These are phyloP conservation scores for Prunus armeniaca DNA, from an alignment of 306 rosid genomes.

Conservation along the genomic window DNA sequence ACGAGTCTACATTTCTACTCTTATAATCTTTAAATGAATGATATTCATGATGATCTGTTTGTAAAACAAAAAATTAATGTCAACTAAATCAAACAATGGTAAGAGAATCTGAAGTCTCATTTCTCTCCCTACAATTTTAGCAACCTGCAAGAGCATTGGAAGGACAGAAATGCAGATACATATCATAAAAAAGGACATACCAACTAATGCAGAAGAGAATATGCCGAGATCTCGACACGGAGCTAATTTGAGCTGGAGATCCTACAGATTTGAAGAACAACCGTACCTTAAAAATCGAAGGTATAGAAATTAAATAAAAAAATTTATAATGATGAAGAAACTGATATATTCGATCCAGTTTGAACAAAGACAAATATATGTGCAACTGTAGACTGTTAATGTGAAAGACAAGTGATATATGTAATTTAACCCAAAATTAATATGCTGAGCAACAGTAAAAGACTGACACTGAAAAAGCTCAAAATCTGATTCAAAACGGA, in stretches of 20 bases:
- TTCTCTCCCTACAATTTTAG: background rate
- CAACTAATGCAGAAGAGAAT: constrained; percentile 1
- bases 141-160: background rate
- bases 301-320: constrained; percentile 15
- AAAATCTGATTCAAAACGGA: constrained; percentile 1
- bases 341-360: constrained; percentile 39
- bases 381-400: background rate
- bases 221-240: constrained; percentile 31
- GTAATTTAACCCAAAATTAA: background rate
- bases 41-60: background rate
- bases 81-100: background rate
- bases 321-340: background rate
- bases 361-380: constrained; percentile 1
- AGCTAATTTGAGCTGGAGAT: constrained; percentile 24
- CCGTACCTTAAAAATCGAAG: background rate
- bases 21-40: background rate
- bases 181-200: background rate
- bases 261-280: constrained; percentile 11
- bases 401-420: background rate
- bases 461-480: constrained; percentile 1
- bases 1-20: background rate
- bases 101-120: background rate
- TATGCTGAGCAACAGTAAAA: background rate
- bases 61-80: background rate
- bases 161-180: background rate